Conservation (phyloP, 257 asterid species). For the Solanum arcanum region DNA sequence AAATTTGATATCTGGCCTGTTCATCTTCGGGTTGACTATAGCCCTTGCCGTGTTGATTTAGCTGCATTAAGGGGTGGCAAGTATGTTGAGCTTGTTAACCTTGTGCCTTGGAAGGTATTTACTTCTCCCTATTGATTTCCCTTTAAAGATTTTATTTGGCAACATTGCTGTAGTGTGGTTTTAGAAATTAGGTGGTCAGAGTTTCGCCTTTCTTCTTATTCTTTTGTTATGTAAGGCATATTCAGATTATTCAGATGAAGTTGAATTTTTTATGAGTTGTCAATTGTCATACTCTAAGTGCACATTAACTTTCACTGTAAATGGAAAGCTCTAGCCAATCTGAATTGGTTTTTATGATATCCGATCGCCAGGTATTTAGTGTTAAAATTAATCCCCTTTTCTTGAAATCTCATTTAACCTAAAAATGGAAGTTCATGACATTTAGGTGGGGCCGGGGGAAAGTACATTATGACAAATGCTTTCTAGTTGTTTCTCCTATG, state of each 20-base stretch:
- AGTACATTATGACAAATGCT: background rate
- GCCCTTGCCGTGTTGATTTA: conserved; percentile 83
- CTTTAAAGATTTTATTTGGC: background rate
- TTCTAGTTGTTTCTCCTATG: background rate
- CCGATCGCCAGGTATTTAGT: background rate
- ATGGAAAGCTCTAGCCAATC: background rate
- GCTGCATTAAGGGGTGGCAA: conserved; percentile 91
- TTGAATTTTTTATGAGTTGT: background rate
- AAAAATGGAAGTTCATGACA: background rate
- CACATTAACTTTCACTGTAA: background rate
- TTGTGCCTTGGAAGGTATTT: conserved; percentile 96
- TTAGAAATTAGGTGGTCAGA: background rate
- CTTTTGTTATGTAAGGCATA: background rate
- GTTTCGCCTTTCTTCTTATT: background rate
- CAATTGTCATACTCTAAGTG: background rate
- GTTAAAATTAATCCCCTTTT: background rate
- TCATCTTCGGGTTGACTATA: conserved; percentile 82
- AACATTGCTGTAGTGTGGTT: background rate
- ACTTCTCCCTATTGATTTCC: background rate
- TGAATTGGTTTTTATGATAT: background rate
- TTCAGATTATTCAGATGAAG: background rate
- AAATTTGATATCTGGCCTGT: conserved; percentile 83
- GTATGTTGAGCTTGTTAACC: conserved; percentile 92
- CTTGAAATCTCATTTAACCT: background rate
- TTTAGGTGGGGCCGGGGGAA: background rate